Evolutionary conservation across 257 asterid genomes (phyloP), one percentile per base, ranked within the genome.

Genomic region (Forsythia suspensa): DNA sequence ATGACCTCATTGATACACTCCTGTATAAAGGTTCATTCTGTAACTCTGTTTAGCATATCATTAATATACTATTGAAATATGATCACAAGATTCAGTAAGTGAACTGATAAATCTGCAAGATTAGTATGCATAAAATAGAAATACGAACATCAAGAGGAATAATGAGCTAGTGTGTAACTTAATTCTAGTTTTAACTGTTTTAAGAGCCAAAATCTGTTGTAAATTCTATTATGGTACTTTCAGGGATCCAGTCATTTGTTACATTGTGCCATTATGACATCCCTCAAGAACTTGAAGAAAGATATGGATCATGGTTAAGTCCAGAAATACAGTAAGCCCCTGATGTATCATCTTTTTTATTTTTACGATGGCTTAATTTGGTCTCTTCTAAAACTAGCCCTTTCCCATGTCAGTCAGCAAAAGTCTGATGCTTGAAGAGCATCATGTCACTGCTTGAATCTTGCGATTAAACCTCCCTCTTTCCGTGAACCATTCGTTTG

Each of bases 251-350:
- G 75, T 95, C 97, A 10, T 87, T 90, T 78, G 93, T 84, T 11
- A 71, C 94, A 20, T 84, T 90, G 82, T 84, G 83, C 69, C 96
- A 91, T 84, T 86, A 85, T 79, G 97, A 90, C 77, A 66, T 90
- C 70, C 97, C 97, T 41, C 92, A 92, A 80, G 97, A 90, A 78
- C 95, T 92, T 76, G 95, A 88, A 81, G 90, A 86, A 43, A 87
- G 90, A 86, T 92, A 87, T 70, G 88, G 92, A 40, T 83, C 86
- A 8, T 90, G 95, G 97, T 84, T 90, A 12, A 90, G 90, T 82
- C 85, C 90, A 8, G 59, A 43, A 57, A 80, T 89, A 75, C 83
- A 79, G 94, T 87, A 84, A 71, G 83, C 57, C 29, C 44, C 75
- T 10, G 63, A 11, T 43, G 13, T 59, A 57, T 16, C 52, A 44